phyloP scores from a whole-genome alignment of 2,329 filamentous ascomycete genomes.

The Cladobotryum mycophilum region DNA sequence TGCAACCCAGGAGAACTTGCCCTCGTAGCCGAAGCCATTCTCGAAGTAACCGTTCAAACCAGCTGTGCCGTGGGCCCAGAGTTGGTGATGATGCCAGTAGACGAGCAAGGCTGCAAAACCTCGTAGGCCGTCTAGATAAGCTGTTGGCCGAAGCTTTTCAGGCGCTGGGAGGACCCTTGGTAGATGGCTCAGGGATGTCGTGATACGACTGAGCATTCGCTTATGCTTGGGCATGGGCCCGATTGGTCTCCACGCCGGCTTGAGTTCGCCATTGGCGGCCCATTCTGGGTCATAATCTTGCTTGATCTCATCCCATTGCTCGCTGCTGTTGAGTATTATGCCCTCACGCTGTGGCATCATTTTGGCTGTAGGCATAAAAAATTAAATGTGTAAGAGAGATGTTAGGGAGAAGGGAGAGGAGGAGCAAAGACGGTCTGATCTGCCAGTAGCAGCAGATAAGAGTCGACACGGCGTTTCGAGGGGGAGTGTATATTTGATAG shows the following conservation, averaged over 20 bases:
- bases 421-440: not conserved
- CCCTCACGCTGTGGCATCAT: constrained; percentile 27
- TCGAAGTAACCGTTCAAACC: constrained; percentile 39
- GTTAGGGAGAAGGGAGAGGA: not conserved
- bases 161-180: constrained; percentile 1
- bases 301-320: constrained; percentile 28
- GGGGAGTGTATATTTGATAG: not conserved
- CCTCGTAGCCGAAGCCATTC: constrained; percentile 45
- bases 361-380: constrained; percentile 6
- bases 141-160: constrained; percentile 40
- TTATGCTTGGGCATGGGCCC: constrained; percentile 5
- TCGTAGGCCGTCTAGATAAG: constrained; percentile 57
- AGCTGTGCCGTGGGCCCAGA: constrained; percentile 47
- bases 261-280: constrained; percentile 18
- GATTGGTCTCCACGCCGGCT: constrained; percentile 23
- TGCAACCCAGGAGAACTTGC: constrained; percentile 41
- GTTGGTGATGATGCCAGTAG: constrained; percentile 55
- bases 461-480: too few species aligned
- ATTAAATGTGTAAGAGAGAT: not conserved
- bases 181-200: constrained; percentile 2
- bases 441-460: too few species aligned
- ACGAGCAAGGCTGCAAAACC: constrained; percentile 63
- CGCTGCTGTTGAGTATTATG: constrained; percentile 24
- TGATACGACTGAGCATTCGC: constrained; percentile 1
- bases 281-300: constrained; percentile 15